Evolutionary conservation across 1,284 basidiomycete genomes (phyloP).

Genomic region (Puccinia novopanici): DNA sequence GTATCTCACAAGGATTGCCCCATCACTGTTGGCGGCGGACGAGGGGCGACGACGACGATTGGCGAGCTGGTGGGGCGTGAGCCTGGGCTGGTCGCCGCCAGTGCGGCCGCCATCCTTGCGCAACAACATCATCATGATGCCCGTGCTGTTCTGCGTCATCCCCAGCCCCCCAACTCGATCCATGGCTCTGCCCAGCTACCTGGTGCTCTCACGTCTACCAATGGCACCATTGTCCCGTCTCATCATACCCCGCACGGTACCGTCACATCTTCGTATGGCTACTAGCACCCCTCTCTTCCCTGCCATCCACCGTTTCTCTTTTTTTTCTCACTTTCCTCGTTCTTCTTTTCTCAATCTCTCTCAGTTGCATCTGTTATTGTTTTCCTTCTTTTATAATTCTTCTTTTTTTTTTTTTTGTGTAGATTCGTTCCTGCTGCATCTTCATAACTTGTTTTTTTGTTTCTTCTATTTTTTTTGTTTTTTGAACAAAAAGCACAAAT

Average conservation of each 20-base stretch:
- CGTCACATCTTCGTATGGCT: constrained; percentile 24
- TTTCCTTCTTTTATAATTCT: not conserved
- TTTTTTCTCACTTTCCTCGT: not conserved
- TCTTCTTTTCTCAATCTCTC: constrained; percentile 8
- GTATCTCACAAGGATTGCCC: constrained; percentile 58
- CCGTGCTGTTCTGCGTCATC: constrained; percentile 2
- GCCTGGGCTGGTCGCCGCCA: constrained; percentile 14
- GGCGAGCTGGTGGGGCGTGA: constrained; percentile 35
- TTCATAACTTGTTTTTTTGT: too few relatives aligned
- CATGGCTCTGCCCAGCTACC: not conserved
- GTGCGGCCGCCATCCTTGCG: constrained; percentile 27
- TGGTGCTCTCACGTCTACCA: constrained; percentile 1
- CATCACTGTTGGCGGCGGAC: constrained; percentile 20
- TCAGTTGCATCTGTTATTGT: not conserved
- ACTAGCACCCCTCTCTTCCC: not conserved
- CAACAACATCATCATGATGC: constrained; percentile 20
- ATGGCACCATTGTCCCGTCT: constrained; percentile 1
- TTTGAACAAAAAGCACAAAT: too few relatives aligned
- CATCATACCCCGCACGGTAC: constrained; percentile 12
- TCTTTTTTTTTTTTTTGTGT: not conserved
- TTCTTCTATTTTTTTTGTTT: too few relatives aligned
- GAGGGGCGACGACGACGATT: constrained; percentile 31
- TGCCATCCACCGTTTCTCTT: not conserved
- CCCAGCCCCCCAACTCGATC: not conserved
- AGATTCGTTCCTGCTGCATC: not conserved